These are phyloP conservation scores for Aspergillus spinulosporus DNA, from an alignment of 2,329 filamentous ascomycete genomes.

Conservation along the genomic window DNA sequence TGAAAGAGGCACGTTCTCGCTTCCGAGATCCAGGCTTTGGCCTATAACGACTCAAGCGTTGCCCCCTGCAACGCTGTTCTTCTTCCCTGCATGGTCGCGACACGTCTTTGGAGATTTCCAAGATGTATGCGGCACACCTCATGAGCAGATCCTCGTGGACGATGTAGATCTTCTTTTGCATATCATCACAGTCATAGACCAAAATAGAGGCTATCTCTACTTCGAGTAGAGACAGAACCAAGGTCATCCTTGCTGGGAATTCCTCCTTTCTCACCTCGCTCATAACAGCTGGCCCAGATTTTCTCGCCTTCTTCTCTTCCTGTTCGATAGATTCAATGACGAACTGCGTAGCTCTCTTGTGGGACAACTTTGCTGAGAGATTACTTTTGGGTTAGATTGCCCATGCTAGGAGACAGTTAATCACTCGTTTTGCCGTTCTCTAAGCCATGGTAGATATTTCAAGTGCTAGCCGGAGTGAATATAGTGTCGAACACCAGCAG, in stretches of 20 bases:
- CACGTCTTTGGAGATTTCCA: constrained; percentile 50
- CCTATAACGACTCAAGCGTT: constrained; percentile 53
- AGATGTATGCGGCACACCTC: constrained; percentile 55
- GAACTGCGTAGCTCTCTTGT: too few relatives aligned
- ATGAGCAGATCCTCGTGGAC: constrained; percentile 51
- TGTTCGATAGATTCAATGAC: background rate
- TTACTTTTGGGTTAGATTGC: constrained; percentile 2
- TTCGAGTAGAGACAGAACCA: constrained; percentile 46
- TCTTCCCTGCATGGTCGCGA: constrained; percentile 39
- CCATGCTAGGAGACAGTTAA: constrained; percentile 1
- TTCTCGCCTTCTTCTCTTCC: too few relatives aligned
- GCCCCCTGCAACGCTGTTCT: constrained; percentile 27
- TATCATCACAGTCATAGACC: constrained; percentile 60
- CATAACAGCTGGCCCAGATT: too few relatives aligned
- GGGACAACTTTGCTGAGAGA: too few relatives aligned
- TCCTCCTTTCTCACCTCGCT: too few relatives aligned
- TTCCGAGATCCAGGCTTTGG: constrained; percentile 50
- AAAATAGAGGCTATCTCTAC: constrained; percentile 51
- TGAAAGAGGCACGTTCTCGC: constrained; percentile 57
- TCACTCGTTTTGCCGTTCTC: background rate
- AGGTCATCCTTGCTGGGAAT: constrained; percentile 40
- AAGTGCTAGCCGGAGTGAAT: too few relatives aligned
- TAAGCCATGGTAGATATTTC: background rate
- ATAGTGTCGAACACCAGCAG: too few relatives aligned
- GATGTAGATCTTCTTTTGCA: constrained; percentile 58